Conservation (phyloP, 768 basidiomycete species). For the Lyophyllum decastes region DNA sequence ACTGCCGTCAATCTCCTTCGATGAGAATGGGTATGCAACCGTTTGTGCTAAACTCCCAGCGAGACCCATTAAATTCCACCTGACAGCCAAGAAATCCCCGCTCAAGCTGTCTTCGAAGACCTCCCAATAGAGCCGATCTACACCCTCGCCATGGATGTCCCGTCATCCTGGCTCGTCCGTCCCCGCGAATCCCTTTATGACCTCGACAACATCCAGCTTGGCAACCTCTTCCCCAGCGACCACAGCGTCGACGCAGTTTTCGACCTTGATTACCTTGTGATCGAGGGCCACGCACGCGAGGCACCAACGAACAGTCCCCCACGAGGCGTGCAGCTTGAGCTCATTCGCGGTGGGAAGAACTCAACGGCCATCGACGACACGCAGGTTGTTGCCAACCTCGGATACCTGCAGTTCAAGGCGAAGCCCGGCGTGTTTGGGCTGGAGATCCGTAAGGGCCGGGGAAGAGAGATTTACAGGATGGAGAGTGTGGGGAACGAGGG, state of each 20-base stretch:
- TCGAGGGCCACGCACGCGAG: slow-evolving; percentile 95
- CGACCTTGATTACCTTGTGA: slow-evolving; percentile 86
- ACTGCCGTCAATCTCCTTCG: slow-evolving; percentile 56
- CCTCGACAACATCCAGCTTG: slow-evolving; percentile 92
- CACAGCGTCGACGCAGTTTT: slow-evolving; percentile 77
- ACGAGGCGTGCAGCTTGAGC: slow-evolving; percentile 88
- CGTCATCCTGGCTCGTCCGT: slow-evolving; percentile 89
- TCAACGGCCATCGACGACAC: slow-evolving; percentile 74
- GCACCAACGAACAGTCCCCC: slow-evolving; percentile 64
- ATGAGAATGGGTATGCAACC: slow-evolving; percentile 63
- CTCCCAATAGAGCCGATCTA: slow-evolving; percentile 89
- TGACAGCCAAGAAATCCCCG: slow-evolving; percentile 56
- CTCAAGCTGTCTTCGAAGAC: slow-evolving; percentile 63
- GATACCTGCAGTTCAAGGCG: slow-evolving; percentile 95
- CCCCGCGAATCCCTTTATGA: slow-evolving; percentile 89
- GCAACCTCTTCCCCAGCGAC: slow-evolving; percentile 59
- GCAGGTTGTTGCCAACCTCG: slow-evolving; percentile 90
- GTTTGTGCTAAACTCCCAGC: background rate
- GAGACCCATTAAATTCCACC: background rate
- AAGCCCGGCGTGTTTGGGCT: slow-evolving; percentile 86
- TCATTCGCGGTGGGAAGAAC: slow-evolving; percentile 46
- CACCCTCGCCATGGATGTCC: slow-evolving; percentile 92
- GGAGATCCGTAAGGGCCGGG: slow-evolving; percentile 80
- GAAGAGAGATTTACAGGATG: slow-evolving; percentile 76
- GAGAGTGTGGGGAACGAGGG: slow-evolving; percentile 90